phyloP scores from a whole-genome alignment of 805 yeast genomes.

The Saturnispora kantuleensis region DNA sequence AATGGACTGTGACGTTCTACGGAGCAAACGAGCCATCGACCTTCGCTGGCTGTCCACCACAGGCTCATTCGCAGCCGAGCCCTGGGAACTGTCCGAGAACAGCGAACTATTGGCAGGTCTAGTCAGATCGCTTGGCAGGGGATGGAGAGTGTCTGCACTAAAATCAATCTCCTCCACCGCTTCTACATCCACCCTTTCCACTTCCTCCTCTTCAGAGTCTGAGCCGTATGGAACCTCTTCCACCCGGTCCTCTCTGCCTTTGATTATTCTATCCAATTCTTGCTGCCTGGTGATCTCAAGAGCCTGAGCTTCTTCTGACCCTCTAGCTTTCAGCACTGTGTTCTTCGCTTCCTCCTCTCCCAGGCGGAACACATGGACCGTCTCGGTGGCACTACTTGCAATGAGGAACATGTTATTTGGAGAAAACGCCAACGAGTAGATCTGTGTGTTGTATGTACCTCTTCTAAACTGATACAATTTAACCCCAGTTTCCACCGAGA shows the following conservation, averaged over 20 bases:
- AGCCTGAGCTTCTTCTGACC: constrained; percentile 9
- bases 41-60: constrained; percentile 60
- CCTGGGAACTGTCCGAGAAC: constrained; percentile 22
- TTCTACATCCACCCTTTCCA: constrained; percentile 10
- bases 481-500: constrained; percentile 62
- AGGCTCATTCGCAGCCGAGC: constrained; percentile 40
- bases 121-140: constrained; percentile 1
- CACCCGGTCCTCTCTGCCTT: constrained; percentile 12
- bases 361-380: constrained; percentile 83
- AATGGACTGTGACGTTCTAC: constrained; percentile 68
- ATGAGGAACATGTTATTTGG: constrained; percentile 63
- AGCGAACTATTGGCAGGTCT: constrained; percentile 10
- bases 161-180: constrained; percentile 13
- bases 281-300: constrained; percentile 11
- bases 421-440: constrained; percentile 74
- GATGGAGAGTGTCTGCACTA: constrained; percentile 3
- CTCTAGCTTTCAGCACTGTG: constrained; percentile 14
- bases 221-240: constrained; percentile 9
- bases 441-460: constrained; percentile 83
- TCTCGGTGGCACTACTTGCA: constrained; percentile 84
- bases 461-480: constrained; percentile 72
- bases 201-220: constrained; percentile 29
- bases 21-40: constrained; percentile 63
- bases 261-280: constrained; percentile 11
- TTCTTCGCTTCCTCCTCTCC: constrained; percentile 37